Evolutionary conservation across 768 basidiomycete genomes (phyloP).

Genomic region (Suillus alpinus): DNA sequence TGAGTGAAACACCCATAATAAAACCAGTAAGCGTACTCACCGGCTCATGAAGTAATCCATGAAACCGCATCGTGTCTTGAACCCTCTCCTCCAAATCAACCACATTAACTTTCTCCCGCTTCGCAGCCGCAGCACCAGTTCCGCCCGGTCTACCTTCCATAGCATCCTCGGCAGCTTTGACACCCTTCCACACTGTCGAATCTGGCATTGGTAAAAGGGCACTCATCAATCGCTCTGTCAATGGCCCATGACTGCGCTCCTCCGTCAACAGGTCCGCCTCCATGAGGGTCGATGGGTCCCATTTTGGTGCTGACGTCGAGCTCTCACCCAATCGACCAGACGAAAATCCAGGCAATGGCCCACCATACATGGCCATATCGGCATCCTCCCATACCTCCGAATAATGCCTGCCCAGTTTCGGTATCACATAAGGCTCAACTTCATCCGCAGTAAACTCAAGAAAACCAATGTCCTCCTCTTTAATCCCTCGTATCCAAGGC

Average conservation of each 20-base stretch:
- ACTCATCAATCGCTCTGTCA: constrained; percentile 83
- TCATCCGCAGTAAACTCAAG: constrained; percentile 91
- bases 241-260: constrained; percentile 79
- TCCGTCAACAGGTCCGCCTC: constrained; percentile 71
- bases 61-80: constrained; percentile 72
- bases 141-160: constrained; percentile 84
- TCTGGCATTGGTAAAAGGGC: constrained; percentile 72
- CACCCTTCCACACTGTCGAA: constrained; percentile 63
- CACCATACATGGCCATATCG: constrained; percentile 56
- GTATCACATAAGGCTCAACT: constrained; percentile 81
- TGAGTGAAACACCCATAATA: constrained; percentile 11
- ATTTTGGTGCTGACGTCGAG: constrained; percentile 52
- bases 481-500: constrained; percentile 83
- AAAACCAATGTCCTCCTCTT: constrained; percentile 95
- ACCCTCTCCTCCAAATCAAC: constrained; percentile 75
- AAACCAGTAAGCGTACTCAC: constrained; percentile 43
- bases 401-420: constrained; percentile 84
- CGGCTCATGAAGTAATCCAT: constrained; percentile 65
- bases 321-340: constrained; percentile 33
- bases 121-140: constrained; percentile 72
- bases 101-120: constrained; percentile 73
- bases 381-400: constrained; percentile 92
- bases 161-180: constrained; percentile 80
- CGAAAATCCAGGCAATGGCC: constrained; percentile 39
- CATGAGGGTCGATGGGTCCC: constrained; percentile 79